Evolutionary conservation across 768 basidiomycete genomes (phyloP), one percentile per base, ranked within the genome.

Genomic region (Suillus weaverae): DNA sequence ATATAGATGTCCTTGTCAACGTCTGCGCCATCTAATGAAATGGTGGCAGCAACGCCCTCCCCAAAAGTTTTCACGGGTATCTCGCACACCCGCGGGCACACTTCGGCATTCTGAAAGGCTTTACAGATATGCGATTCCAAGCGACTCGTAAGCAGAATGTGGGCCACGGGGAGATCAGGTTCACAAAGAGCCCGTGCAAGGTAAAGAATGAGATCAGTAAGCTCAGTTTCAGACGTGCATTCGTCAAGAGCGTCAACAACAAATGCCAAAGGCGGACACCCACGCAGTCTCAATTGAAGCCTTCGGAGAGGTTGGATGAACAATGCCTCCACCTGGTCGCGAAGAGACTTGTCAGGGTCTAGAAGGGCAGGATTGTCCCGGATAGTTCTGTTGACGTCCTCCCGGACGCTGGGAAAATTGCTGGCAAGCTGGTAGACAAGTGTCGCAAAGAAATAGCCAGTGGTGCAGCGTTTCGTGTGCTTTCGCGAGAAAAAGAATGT

Each of bases 271-370:
- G 53, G 53, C 5, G 18, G 32, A 54, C 53, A 54, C 10, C 53
- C 53, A 20, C 10, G 32, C 32, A 54, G 5, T 33, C 53, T 54
- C 18, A 20, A 33, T 5, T 6, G 30, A 54, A 54, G 53, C 53
- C 32, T 20, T 20, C 53, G 30, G 53, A 54, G 53, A 54, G 53
- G 53, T 54, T 54, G 53, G 20, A 54, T 54, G 10, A 54, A 54
- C 10, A 54, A 54, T 33, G 53, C 53, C 10, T 54, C 53, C 32
- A 6, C 18, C 53, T 54, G 53, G 5, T 54, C 53, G 5, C 32
- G 53, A 54, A 33, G 53, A 20, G 53, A 54, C 10, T 32, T 54
- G 10, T 32, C 32, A 32, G 53, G 53, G 32, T 54, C 53, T 54
- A 54, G 10, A 33, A 54, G 53, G 5, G 53, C 53, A 33, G 53